phyloP scores from a whole-genome alignment of 768 basidiomycete genomes.

The Multifurca ochricompacta region DNA sequence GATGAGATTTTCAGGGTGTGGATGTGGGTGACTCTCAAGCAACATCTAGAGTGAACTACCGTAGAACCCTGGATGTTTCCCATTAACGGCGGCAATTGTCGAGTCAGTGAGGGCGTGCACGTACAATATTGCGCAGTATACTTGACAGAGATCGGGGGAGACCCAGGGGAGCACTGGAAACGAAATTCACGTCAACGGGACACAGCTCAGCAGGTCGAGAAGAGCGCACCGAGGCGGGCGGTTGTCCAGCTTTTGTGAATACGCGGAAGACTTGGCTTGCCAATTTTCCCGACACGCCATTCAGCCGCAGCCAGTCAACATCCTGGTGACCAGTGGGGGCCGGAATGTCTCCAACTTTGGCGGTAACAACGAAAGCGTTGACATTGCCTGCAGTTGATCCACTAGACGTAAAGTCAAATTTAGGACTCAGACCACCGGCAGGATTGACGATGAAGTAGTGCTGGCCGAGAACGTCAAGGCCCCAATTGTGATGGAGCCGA shows the following conservation, averaged over 20 bases:
- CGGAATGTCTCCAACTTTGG: background rate
- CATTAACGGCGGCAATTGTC: background rate
- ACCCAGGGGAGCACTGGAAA: conserved; percentile 11
- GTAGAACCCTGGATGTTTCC: background rate
- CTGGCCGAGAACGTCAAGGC: conserved; percentile 1
- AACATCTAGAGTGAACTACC: background rate
- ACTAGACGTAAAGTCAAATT: conserved; percentile 13
- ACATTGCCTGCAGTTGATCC: background rate
- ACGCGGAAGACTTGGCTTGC: conserved; percentile 12
- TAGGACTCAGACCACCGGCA: background rate
- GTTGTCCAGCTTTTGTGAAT: conserved; percentile 8
- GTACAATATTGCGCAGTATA: conserved; percentile 18
- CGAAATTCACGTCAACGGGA: background rate
- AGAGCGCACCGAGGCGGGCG: conserved; percentile 3
- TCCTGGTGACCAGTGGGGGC: background rate
- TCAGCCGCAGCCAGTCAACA: conserved; percentile 14
- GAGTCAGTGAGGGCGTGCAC: background rate
- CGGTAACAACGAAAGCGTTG: conserved; percentile 6
- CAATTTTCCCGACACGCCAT: background rate
- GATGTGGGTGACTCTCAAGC: background rate
- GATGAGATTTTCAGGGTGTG: background rate
- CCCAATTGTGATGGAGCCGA: background rate
- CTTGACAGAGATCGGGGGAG: background rate
- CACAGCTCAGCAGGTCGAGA: background rate
- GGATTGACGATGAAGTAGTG: conserved; percentile 9